Percentiles rank a stretch among this genome's conserved stretches.
Conservation (phyloP, 139 green algal genomes). For the Klebsormidium nitens region DNA sequence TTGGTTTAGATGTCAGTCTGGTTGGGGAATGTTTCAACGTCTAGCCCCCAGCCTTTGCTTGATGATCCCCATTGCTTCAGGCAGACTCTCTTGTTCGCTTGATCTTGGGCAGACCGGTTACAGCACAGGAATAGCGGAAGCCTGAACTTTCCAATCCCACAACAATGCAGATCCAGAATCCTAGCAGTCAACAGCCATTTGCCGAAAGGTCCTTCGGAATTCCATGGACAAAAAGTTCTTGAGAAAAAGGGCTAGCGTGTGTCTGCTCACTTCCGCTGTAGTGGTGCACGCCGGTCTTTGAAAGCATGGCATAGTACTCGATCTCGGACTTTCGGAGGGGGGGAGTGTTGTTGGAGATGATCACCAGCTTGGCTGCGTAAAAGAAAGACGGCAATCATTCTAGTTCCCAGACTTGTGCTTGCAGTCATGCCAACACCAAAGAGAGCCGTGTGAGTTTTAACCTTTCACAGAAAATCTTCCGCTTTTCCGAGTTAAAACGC, state of each 20-base stretch:
- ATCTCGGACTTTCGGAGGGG: slow-evolving; percentile 94
- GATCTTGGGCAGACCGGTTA: neutral
- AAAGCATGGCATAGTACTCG: slow-evolving; percentile 99
- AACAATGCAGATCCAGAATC: neutral
- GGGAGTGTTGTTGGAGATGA: slow-evolving; percentile 97
- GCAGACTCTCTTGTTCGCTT: neutral
- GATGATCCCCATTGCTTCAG: no score
- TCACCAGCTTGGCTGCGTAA: slow-evolving; percentile 84
- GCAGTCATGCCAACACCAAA: no score
- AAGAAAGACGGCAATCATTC: no score
- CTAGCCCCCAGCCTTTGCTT: no score
- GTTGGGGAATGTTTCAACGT: no score
- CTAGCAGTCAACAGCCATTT: neutral
- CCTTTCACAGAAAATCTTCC: no score
- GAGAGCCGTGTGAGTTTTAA: no score
- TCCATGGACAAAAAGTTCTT: neutral
- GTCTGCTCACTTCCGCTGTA: slow-evolving; percentile 90
- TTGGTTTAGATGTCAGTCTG: no score
- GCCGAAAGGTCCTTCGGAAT: neutral
- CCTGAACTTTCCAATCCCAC: neutral
- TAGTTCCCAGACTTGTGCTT: no score
- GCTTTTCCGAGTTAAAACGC: no score
- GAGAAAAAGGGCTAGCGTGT: no score
- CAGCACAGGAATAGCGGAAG: no score
- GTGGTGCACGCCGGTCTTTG: slow-evolving; percentile 97